Conservation (phyloP, 176 grass and related monocot species). For the Paspalum notatum region DNA sequence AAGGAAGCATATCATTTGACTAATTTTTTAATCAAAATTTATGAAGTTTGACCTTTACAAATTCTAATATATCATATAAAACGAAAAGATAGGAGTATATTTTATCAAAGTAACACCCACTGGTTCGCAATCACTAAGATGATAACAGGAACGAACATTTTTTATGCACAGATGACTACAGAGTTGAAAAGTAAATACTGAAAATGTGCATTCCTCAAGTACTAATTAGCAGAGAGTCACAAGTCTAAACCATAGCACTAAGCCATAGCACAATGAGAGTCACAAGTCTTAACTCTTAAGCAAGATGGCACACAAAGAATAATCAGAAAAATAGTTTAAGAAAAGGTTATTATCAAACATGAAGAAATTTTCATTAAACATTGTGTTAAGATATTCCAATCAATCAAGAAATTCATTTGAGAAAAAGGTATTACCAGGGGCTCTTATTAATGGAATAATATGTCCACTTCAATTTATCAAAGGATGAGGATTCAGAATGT, state of each 20-base stretch:
- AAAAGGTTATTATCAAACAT: neutral
- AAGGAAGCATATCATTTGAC: neutral
- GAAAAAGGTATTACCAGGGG: constrained; percentile 76
- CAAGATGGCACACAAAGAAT: neutral
- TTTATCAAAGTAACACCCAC: neutral
- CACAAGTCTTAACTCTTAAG: neutral
- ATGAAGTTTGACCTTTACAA: neutral
- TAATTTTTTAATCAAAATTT: neutral
- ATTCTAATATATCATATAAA: neutral
- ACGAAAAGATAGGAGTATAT: neutral
- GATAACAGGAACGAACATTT: neutral
- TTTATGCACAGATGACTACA: neutral
- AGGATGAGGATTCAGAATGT: constrained; percentile 58
- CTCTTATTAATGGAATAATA: constrained; percentile 98
- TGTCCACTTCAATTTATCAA: constrained; percentile 80
- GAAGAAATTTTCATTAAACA: constrained; percentile 13
- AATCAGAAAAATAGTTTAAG: neutral
- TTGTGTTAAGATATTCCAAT: constrained; percentile 24
- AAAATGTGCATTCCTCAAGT: constrained; percentile 5
- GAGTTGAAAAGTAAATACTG: neutral
- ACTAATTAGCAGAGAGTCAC: constrained; percentile 14
- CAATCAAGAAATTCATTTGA: constrained; percentile 18
- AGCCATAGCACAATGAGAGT: neutral
- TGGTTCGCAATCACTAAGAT: constrained; percentile 3
- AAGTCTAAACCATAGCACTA: neutral